These are phyloP conservation scores for Podospora conica DNA, from an alignment of 495 filamentous ascomycete species.

Conservation along the genomic window DNA sequence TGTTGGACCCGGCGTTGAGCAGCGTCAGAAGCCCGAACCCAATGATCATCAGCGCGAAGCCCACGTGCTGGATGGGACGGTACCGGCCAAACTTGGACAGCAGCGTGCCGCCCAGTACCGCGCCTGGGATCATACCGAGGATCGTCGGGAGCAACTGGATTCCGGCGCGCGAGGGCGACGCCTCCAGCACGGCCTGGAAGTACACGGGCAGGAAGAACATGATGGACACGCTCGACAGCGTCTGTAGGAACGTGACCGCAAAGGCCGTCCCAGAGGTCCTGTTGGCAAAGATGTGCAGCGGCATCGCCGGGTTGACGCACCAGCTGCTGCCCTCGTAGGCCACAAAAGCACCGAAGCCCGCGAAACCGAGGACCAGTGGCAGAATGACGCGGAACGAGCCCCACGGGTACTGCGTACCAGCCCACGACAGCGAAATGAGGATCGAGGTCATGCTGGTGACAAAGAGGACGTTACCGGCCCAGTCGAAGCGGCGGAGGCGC, in stretches of 20 bases:
- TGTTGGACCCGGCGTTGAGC: conserved; percentile 14
- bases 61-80: conserved; percentile 35
- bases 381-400: conserved; percentile 23
- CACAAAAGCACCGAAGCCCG: conserved; percentile 19
- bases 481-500: conserved; percentile 27
- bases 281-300: conserved; percentile 23
- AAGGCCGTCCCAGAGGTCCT: conserved; percentile 24
- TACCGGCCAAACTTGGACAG: conserved; percentile 40
- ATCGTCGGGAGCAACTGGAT: conserved; percentile 33
- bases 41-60: conserved; percentile 33
- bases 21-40: conserved; percentile 40
- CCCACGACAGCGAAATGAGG: conserved; percentile 21
- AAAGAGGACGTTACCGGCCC: conserved; percentile 26
- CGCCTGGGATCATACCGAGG: conserved; percentile 27
- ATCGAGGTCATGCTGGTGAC: conserved; percentile 24
- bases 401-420: conserved; percentile 25
- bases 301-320: conserved; percentile 27
- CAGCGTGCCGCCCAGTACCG: conserved; percentile 26
- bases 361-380: conserved; percentile 23
- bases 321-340: conserved; percentile 16
- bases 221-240: conserved; percentile 28
- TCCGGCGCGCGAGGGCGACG: conserved; percentile 32
- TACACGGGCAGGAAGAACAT: conserved; percentile 46
- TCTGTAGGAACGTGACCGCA: conserved; percentile 24
- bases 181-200: conserved; percentile 38